These are phyloP conservation scores for Penicillium oxalicum DNA, from an alignment of 2,329 filamentous ascomycete species.

Conservation along the genomic window DNA sequence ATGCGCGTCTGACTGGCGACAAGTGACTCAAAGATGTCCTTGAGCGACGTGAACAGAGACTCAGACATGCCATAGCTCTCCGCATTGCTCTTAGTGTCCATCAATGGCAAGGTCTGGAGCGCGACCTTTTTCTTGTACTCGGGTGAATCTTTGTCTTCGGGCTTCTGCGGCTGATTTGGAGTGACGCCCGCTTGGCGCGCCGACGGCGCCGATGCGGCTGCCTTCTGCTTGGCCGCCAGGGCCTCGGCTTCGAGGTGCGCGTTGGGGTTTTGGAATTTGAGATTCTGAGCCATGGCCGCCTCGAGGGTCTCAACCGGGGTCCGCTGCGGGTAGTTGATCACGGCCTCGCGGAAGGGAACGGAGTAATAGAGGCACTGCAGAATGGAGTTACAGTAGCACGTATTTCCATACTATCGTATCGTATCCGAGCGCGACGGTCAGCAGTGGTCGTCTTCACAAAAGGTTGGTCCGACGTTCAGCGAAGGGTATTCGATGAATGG, in stretches of 20 bases:
- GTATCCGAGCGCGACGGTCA: slow-evolving; percentile 10
- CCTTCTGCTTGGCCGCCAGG: slow-evolving; percentile 44
- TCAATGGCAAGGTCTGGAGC: slow-evolving; percentile 75
- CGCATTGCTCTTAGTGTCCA: slow-evolving; percentile 79
- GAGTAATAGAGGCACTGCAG: slow-evolving; percentile 97
- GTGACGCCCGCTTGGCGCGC: slow-evolving; percentile 48
- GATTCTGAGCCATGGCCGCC: slow-evolving; percentile 41
- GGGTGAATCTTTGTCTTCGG: slow-evolving; percentile 90
- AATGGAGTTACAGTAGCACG: slow-evolving; percentile 98
- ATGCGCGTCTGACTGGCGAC: slow-evolving; percentile 75
- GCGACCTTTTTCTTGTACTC: slow-evolving; percentile 98
- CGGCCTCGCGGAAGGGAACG: slow-evolving; percentile 83
- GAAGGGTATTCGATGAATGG: background rate
- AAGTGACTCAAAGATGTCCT: slow-evolving; percentile 91
- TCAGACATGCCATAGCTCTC: slow-evolving; percentile 86
- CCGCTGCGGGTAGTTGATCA: slow-evolving; percentile 79
- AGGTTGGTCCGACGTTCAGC: too few species aligned
- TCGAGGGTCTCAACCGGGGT: slow-evolving; percentile 66
- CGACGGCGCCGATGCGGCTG: slow-evolving; percentile 25
- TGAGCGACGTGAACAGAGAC: slow-evolving; percentile 86
- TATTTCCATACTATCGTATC: slow-evolving; percentile 77
- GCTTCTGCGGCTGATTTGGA: slow-evolving; percentile 55
- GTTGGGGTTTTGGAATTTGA: slow-evolving; percentile 57
- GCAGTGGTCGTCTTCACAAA: background rate
- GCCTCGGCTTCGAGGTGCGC: slow-evolving; percentile 49